These are phyloP conservation scores for Lumnitzera littorea DNA, from an alignment of 345 rosid species.

Conservation along the genomic window DNA sequence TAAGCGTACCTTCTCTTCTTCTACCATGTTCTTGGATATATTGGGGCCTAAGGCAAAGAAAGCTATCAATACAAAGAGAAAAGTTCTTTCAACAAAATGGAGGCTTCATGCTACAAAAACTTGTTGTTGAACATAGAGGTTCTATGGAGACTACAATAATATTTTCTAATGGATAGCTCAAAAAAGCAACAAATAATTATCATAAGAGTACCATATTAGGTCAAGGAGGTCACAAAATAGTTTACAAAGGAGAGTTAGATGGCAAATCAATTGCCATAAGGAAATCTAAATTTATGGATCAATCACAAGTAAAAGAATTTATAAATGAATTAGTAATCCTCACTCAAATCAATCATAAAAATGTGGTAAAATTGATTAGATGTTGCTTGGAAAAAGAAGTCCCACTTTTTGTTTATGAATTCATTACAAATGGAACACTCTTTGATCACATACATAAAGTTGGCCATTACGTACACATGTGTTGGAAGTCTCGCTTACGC, in stretches of 20 bases:
- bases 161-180: not conserved
- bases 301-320: not conserved
- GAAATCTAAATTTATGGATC: not conserved
- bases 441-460: not conserved
- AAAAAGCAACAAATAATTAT: not conserved
- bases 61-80: no score
- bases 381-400: not conserved
- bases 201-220: not conserved
- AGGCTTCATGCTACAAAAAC: no score
- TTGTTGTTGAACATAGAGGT: no score
- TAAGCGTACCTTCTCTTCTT: no score
- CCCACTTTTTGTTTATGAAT: not conserved
- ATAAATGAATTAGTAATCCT: not conserved
- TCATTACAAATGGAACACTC: not conserved
- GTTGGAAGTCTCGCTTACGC: not conserved
- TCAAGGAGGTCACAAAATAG: not conserved
- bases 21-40: no score
- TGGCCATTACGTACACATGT: not conserved
- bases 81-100: no score
- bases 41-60: no score
- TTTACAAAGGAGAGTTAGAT: not conserved
- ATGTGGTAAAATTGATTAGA: not conserved
- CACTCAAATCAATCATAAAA: not conserved
- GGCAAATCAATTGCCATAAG: not conserved
- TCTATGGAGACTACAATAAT: not conserved